A percentile compares a stretch with the other conserved stretches of the same genome.
Evolutionary conservation across 495 filamentous ascomycete species (phyloP).

Genomic region (Geopyxis carbonaria): DNA sequence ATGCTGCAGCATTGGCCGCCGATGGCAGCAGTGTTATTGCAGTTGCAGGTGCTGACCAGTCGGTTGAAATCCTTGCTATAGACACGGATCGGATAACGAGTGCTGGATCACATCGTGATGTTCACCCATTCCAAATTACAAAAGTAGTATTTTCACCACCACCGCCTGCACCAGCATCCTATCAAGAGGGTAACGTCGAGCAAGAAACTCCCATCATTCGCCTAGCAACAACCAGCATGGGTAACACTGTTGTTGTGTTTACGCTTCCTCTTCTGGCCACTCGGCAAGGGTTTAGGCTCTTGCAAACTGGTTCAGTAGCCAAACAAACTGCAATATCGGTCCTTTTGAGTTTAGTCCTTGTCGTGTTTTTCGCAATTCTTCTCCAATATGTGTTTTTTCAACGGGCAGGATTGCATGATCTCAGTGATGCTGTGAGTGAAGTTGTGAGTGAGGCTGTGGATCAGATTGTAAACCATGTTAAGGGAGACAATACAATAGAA

Average conservation of each 20-base stretch:
- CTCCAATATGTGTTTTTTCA: slow-evolving; percentile 22
- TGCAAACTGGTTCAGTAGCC: slow-evolving; percentile 9
- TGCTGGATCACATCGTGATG: slow-evolving; percentile 37
- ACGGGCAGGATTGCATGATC: slow-evolving; percentile 17
- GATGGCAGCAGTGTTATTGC: slow-evolving; percentile 44
- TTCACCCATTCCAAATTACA: slow-evolving; percentile 75
- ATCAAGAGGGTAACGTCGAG: slow-evolving; percentile 19
- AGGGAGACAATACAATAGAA: no score
- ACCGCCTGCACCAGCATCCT: slow-evolving; percentile 28
- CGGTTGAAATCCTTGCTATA: slow-evolving; percentile 59
- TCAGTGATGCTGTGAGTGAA: no score
- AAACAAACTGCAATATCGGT: slow-evolving; percentile 19
- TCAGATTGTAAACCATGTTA: no score
- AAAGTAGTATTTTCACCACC: slow-evolving; percentile 63
- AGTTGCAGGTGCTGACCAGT: slow-evolving; percentile 65
- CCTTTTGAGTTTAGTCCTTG: slow-evolving; percentile 15
- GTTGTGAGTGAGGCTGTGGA: no score
- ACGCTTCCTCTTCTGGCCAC: slow-evolving; percentile 45
- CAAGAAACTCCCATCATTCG: slow-evolving; percentile 43
- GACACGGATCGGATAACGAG: slow-evolving; percentile 31
- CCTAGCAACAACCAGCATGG: slow-evolving; percentile 70
- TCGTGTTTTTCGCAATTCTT: slow-evolving; percentile 15
- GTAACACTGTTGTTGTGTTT: slow-evolving; percentile 72
- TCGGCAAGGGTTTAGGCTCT: slow-evolving; percentile 10
- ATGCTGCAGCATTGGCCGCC: slow-evolving; percentile 32